Base-by-base conservation (phyloP, 179 eudicot genomes). In the Gypsophila paniculata region DNA sequence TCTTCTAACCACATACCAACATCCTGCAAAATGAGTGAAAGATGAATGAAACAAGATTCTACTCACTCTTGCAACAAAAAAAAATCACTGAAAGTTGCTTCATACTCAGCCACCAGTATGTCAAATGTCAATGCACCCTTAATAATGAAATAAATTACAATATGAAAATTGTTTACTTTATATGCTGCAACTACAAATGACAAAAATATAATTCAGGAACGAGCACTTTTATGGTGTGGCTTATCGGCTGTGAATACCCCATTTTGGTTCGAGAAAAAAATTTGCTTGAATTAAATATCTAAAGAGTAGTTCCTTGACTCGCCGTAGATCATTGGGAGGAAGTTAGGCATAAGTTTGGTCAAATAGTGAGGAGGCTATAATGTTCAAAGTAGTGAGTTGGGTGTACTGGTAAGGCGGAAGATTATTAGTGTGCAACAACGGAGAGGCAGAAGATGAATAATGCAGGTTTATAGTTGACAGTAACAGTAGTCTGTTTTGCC, bases 1-100 rank as follows among this genome's bases (percentile, higher is more conserved):
- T 87, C 93, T 82, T 91, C 90, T 74, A 91, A 80, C 96, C 97
- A 91, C 77, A 91, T 80, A 36, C 97, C 95, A 61, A 91, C 97
- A 88, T 91, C 97, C 97, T 91, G 79, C 68, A 68, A 74, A 74
- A 65, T 55, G 38, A 66, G 48, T 44, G 38, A 32, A 44, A 44
- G 12, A 65, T 6, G 70, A 22, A 66, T 14, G 29, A 39, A 39
- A 19, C 14, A 64, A 39, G 68, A 64, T 18, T 34, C 25, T 17
- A 29, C 1, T 32, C 34, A n/a, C 63, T 59, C 63, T 59, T 32
- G 34, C 8, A 7, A 34, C n/a, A 61, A 46, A 42, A 19, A 12
- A 48, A 12, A n/a, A n/a, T n/a, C 13, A 44, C 26, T 18, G 15
- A 63, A 63, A 60, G 3, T 38, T 36, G 6, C 14, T n/a, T 62